Base-by-base conservation (phyloP, 208 protist genomes). In the Crithidia expoeki region DNA sequence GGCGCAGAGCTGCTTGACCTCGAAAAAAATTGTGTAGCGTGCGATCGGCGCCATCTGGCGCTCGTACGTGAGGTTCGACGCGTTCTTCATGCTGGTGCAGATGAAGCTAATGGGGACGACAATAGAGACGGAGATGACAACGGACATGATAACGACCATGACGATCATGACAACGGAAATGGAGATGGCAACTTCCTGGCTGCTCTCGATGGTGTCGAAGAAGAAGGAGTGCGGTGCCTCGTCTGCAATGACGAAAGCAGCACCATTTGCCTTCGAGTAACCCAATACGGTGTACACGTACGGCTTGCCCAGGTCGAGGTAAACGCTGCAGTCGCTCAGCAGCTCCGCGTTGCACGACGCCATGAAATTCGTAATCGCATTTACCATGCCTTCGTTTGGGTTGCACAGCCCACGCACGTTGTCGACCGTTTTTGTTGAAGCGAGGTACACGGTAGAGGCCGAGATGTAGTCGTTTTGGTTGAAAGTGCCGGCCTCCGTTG, bases 71-170 rank as follows among this genome's bases (percentile, higher is more conserved):
- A 83, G 62, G 19, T 62, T 70, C 23, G 74, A 74, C 7, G 74
- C 77, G 21, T 51, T 42, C 21, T 69, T 59, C 74, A 86, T 79
- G 65, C 81, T 70, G 6, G 38, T 44, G 66, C 73, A 79, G 56
- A 86, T 86, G 53, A 64, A 77, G 25, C 58, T 59, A 30, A 86
- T 66, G 2, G 81, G 81, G 16, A 80, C 46, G 4, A 66, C 67
- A 23, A 83, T 80, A 12, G 57, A 47, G 17, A 74, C 10, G 59
- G 59, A 40, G 49, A 67, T 57, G 12, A 57, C 23, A 23, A 67
- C 30, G 3, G 61, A 53, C 49, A 67, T 28, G 49, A 57, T 12
- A 2, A 67, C 61, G 9, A 67, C 49, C 14, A 67, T 2, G 2
- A 57, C 61, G 17, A 67, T 67, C 61, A 67, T 57, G 12, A 55